These are phyloP conservation scores for Petasospora fabianii DNA, from an alignment of 1,139 yeast genomes.

Conservation along the genomic window DNA sequence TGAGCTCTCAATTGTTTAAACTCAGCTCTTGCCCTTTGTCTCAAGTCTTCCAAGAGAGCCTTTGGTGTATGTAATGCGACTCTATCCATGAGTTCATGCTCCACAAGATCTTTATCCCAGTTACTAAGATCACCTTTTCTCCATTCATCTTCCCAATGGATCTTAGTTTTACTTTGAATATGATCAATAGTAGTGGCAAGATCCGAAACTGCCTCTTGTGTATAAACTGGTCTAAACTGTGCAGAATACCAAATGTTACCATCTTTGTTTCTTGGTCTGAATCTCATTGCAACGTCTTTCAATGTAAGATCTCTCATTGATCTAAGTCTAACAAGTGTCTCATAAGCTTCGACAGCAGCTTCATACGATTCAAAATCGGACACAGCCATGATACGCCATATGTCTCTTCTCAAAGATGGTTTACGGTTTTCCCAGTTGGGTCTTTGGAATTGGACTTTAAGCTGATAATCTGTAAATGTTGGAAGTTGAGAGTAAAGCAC, in stretches of 20 bases:
- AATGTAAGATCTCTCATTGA: constrained; percentile 62
- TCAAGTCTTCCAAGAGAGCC: constrained; percentile 57
- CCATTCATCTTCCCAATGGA: constrained; percentile 85
- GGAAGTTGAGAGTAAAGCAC: constrained; percentile 87
- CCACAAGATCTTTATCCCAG: constrained; percentile 57
- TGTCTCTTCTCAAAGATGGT: constrained; percentile 73
- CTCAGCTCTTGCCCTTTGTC: constrained; percentile 33
- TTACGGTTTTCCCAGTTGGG: constrained; percentile 89
- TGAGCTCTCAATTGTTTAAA: constrained; percentile 16
- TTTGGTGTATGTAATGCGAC: constrained; percentile 64
- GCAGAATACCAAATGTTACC: constrained; percentile 85
- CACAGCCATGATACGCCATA: constrained; percentile 91
- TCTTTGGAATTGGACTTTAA: constrained; percentile 64
- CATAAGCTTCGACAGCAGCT: constrained; percentile 69
- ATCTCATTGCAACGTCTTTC: constrained; percentile 55
- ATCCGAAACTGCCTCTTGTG: constrained; percentile 93
- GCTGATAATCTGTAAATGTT: constrained; percentile 56
- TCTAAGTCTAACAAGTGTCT: constrained; percentile 71
- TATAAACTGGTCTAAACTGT: constrained; percentile 83
- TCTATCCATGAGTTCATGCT: constrained; percentile 57
- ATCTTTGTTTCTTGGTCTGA: constrained; percentile 70
- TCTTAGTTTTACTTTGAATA: constrained; percentile 45
- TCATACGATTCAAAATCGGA: constrained; percentile 65
- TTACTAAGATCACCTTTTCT: constrained; percentile 70
- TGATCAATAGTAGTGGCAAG: constrained; percentile 67